Evolutionary conservation across 371 early-diverging fungal species (phyloP).

Genomic region (Mycotypha africana): DNA sequence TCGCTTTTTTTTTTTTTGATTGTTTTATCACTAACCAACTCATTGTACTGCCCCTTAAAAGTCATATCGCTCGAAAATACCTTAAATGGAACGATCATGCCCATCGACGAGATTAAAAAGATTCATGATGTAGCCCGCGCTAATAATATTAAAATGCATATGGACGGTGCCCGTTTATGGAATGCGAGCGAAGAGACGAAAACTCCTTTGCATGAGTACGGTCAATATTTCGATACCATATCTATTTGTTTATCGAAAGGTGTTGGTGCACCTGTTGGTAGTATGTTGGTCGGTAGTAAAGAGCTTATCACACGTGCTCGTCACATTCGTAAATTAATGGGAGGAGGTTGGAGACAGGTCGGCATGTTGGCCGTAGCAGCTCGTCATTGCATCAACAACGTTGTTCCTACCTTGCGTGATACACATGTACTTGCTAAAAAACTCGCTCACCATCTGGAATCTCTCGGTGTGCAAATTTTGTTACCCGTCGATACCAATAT

Average conservation of each 20-base stretch:
- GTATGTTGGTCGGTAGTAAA: slow-evolving; percentile 64
- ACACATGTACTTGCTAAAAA: slow-evolving; percentile 64
- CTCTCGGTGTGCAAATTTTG: slow-evolving; percentile 55
- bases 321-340: slow-evolving; percentile 83
- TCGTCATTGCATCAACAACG: slow-evolving; percentile 59
- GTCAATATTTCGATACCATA: slow-evolving; percentile 71
- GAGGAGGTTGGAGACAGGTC: slow-evolving; percentile 92
- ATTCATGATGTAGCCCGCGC: slow-evolving; percentile 56
- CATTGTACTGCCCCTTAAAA: too few relatives aligned
- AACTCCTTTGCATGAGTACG: slow-evolving; percentile 61
- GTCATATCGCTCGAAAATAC: slow-evolving; percentile 88
- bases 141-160: slow-evolving; percentile 59
- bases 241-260: slow-evolving; percentile 89
- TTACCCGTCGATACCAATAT: slow-evolving; percentile 83
- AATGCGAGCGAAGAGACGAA: slow-evolving; percentile 75
- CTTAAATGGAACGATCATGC: slow-evolving; percentile 75
- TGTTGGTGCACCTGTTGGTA: slow-evolving; percentile 87
- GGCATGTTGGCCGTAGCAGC: slow-evolving; percentile 76
- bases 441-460: slow-evolving; percentile 53
- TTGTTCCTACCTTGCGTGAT: slow-evolving; percentile 57
- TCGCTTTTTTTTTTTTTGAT: too few relatives aligned
- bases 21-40: too few relatives aligned
- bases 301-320: slow-evolving; percentile 68
- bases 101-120: slow-evolving; percentile 62
- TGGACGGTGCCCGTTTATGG: slow-evolving; percentile 93